phyloP scores from a whole-genome alignment of 202 grass and related monocot genomes.

The Carex sylvatica region DNA sequence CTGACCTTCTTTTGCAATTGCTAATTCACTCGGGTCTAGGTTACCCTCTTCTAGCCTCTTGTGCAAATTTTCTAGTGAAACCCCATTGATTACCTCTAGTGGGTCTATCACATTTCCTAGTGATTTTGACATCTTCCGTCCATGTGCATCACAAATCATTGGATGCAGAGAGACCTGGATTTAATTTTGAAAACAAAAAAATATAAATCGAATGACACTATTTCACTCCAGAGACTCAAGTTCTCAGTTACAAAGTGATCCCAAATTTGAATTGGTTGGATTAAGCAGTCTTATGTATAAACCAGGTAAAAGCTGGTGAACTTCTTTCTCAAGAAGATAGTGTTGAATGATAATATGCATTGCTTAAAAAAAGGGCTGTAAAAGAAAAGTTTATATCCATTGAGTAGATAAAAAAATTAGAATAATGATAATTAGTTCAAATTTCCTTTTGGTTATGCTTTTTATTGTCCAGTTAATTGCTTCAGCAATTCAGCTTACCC shows the following conservation, averaged over 20 bases:
- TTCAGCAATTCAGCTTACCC: neutral
- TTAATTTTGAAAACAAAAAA: neutral
- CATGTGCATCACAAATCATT: constrained; percentile 89
- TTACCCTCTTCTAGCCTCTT: constrained; percentile 80
- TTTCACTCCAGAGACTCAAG: neutral
- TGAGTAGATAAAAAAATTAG: neutral
- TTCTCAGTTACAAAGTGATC: neutral
- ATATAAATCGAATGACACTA: neutral
- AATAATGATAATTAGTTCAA: neutral
- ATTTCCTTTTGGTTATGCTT: neutral
- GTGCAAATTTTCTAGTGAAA: constrained; percentile 59
- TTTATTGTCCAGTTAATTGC: neutral
- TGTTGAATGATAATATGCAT: neutral
- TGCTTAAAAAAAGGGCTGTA: neutral
- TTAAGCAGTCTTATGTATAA: neutral
- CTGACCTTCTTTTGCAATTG: constrained; percentile 61
- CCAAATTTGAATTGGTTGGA: neutral
- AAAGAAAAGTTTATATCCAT: neutral
- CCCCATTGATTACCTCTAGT: constrained; percentile 87
- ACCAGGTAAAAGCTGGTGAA: neutral
- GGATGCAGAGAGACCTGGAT: constrained; percentile 88
- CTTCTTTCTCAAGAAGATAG: neutral
- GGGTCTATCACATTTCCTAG: constrained; percentile 90
- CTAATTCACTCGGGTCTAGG: constrained; percentile 71
- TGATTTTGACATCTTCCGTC: constrained; percentile 90